Percentiles rank a stretch among this genome's conserved stretches.
Conservation (phyloP, 352 stramenopile species). For the Pythium rishiriense region DNA sequence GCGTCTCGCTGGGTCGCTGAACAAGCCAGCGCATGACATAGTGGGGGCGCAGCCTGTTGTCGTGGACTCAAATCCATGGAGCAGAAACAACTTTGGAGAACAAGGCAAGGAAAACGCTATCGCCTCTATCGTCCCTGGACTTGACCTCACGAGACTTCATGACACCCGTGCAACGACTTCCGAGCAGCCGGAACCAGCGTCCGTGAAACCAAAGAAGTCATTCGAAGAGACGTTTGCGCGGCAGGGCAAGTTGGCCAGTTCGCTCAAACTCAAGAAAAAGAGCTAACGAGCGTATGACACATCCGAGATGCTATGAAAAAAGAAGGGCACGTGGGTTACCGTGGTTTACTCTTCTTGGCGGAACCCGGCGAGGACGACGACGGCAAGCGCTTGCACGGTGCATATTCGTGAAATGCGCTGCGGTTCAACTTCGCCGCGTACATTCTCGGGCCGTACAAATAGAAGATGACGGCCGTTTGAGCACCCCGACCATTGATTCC, state of each 20-base stretch:
- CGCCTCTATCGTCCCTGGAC: slow-evolving; percentile 15
- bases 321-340: too few relatives aligned
- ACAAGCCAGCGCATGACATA: not conserved
- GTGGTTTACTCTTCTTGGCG: not conserved
- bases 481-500: too few relatives aligned
- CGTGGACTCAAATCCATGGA: slow-evolving; percentile 16
- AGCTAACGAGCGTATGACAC: not conserved
- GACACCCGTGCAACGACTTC: not conserved
- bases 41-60: not conserved
- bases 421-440: too few relatives aligned
- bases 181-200: not conserved
- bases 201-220: slow-evolving; percentile 36
- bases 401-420: too few relatives aligned
- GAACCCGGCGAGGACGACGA: not conserved
- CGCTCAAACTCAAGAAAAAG: slow-evolving; percentile 50
- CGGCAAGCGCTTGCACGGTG: not conserved
- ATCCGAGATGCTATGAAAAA: not conserved
- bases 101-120: not conserved
- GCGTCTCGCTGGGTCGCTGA: slow-evolving; percentile 31
- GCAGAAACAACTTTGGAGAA: slow-evolving; percentile 14
- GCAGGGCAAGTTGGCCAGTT: slow-evolving; percentile 51
- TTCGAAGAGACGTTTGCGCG: slow-evolving; percentile 51
- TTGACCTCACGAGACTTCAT: slow-evolving; percentile 26
- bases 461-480: too few relatives aligned
- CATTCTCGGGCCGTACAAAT: too few relatives aligned